Evolutionary conservation across 2,329 filamentous ascomycete species (phyloP).

Genomic region (Monilinia laxa): DNA sequence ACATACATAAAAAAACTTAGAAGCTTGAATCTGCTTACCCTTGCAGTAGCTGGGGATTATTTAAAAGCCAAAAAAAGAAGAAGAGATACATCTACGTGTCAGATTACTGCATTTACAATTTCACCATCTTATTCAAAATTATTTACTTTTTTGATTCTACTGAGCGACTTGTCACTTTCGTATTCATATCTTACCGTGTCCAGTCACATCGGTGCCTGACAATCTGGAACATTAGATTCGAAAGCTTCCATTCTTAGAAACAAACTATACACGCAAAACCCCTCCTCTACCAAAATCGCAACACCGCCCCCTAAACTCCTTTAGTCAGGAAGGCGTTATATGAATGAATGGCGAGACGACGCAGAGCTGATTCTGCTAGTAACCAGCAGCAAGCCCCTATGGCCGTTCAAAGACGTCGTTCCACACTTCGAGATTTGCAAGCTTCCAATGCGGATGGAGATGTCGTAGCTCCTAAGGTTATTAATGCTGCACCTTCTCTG

Average conservation of each 20-base stretch:
- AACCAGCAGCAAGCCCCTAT: slow-evolving; percentile 15
- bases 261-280: neutral
- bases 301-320: neutral
- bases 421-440: slow-evolving; percentile 47
- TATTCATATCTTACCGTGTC: neutral
- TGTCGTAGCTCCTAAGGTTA: slow-evolving; percentile 49
- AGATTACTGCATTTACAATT: neutral
- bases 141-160: neutral
- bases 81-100: slow-evolving; percentile 4
- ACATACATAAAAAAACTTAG: no score
- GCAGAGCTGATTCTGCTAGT: slow-evolving; percentile 21
- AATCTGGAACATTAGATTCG: neutral
- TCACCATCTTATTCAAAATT: neutral
- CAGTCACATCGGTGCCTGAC: neutral
- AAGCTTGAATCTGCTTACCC: slow-evolving; percentile 9
- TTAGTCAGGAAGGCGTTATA: slow-evolving; percentile 8
- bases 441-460: slow-evolving; percentile 44
- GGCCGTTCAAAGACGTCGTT: slow-evolving; percentile 47
- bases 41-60: slow-evolving; percentile 7
- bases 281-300: neutral
- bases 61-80: neutral
- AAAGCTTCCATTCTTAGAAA: slow-evolving; percentile 7
- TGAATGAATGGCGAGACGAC: slow-evolving; percentile 23
- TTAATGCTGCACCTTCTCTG: slow-evolving; percentile 54
- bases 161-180: neutral